These are phyloP conservation scores for Monilinia fructicola DNA, from an alignment of 2,329 filamentous ascomycete genomes.

Conservation along the genomic window DNA sequence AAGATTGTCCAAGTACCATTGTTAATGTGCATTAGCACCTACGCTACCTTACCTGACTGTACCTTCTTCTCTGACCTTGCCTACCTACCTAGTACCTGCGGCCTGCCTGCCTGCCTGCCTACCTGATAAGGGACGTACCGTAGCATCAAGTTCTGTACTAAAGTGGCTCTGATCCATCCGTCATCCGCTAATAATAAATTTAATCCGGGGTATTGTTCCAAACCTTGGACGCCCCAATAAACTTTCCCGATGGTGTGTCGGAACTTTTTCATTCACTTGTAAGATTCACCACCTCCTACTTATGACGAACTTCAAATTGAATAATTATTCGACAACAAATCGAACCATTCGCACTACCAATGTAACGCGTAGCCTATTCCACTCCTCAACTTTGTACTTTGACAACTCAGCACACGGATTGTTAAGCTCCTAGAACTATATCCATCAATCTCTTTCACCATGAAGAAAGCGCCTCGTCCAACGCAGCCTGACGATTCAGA, in stretches of 20 bases:
- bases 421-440: not conserved
- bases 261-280: constrained; percentile 10
- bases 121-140: too few relatives aligned
- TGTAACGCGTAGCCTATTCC: not conserved
- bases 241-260: constrained; percentile 10
- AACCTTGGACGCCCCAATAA: constrained; percentile 1
- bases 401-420: too few relatives aligned
- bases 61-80: too few relatives aligned
- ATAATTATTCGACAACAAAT: constrained; percentile 12
- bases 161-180: constrained; percentile 3
- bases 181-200: too few relatives aligned
- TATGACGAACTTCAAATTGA: constrained; percentile 8
- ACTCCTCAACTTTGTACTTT: not conserved
- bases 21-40: too few relatives aligned
- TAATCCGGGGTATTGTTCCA: too few relatives aligned
- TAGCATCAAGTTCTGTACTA: not conserved
- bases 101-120: too few relatives aligned
- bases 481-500: constrained; percentile 42
- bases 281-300: not conserved
- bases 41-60: too few relatives aligned
- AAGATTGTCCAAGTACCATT: too few relatives aligned
- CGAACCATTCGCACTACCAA: not conserved
- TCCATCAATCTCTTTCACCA: not conserved
- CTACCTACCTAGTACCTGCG: too few relatives aligned
- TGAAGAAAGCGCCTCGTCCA: constrained; percentile 30